Evolutionary conservation across 225 moss, liverwort and hornwort species (phyloP), one percentile per base, ranked within the genome.

Genomic region (Physcomitrium patens): DNA sequence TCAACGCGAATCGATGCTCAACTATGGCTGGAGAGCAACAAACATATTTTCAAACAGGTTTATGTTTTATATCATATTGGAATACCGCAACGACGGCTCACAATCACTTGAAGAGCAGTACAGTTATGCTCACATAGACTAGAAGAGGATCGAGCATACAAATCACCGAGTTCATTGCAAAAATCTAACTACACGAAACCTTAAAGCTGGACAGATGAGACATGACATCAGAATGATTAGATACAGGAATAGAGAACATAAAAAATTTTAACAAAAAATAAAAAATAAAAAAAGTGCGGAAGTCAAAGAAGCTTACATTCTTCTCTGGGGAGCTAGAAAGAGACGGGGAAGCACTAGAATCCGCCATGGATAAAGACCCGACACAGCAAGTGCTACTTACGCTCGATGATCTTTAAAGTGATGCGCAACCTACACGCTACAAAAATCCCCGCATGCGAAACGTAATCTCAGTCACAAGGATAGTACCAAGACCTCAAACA

Each of bases 311-410:
- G 9, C 80, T 11, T 67, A 84, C 80, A 62, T 66, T 70, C 65
- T 71, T 70, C 50, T 74, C 70, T 62, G 18, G 17, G 28, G 69
- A 1, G 14, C 65, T 80, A 13, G 74, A 77, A 44, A 74, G 61
- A 48, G 74, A 42, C 43, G 62, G 70, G 6, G 70, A 77, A 67
- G 66, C 55, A 7, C 23, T 51, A 50, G 67, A 67, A 31, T 84
- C 77, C 4, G 80, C 74, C 84, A 84, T 84, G 12, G 76, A 37
- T 31, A 51, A 60, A 11, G 67, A 46, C 51, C 11, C 27, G 3
- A 18, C 59, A 23, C 55, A 65, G 31, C 28, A 10, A 62, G 20
- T 51, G 22, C 63, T 37, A 53, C 31, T 8, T 27, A 16, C 27
- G 48, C 52, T 41, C 10, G 12, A 50, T 27, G 42, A 1, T 52